A percentile compares a stretch with the other conserved stretches of the same genome.
Evolutionary conservation across 2,329 filamentous ascomycete species (phyloP).

Genomic region (Alternaria viburni): DNA sequence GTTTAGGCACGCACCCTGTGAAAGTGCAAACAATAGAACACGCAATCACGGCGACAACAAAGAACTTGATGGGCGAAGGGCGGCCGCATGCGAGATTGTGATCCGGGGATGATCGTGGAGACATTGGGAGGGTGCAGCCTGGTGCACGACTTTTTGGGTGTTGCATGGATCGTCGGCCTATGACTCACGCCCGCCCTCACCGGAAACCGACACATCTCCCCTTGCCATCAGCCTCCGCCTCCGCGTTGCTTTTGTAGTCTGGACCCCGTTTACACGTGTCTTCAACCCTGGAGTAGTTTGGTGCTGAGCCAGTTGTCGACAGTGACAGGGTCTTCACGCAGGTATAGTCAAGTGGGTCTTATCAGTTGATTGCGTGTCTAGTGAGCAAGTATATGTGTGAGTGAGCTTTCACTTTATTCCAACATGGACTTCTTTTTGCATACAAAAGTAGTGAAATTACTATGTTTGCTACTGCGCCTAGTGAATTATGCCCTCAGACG

Average conservation of each 20-base stretch:
- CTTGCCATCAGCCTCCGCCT: constrained; percentile 15
- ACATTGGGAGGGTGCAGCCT: constrained; percentile 9
- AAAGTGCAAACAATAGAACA: constrained; percentile 12
- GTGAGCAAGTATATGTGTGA: not conserved
- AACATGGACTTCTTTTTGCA: not conserved
- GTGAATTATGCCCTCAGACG: not conserved
- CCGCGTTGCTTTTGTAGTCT: constrained; percentile 3
- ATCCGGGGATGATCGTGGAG: constrained; percentile 3
- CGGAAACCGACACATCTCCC: constrained; percentile 21
- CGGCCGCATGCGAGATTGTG: constrained; percentile 8
- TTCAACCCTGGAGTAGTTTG: not conserved
- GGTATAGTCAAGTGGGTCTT: not conserved
- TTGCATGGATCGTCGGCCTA: constrained; percentile 21
- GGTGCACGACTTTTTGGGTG: constrained; percentile 15
- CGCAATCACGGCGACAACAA: constrained; percentile 5
- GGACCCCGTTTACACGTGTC: not conserved
- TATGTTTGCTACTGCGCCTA: not conserved
- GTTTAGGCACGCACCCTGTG: not conserved
- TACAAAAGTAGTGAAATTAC: not conserved
- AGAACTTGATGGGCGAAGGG: not conserved
- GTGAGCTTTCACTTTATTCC: not conserved
- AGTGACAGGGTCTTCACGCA: not conserved
- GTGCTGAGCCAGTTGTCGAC: not conserved
- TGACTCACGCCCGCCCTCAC: constrained; percentile 32
- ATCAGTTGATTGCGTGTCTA: not conserved